Evolutionary conservation across 345 rosid genomes (phyloP).

Genomic region (Dipteronia sinensis): DNA sequence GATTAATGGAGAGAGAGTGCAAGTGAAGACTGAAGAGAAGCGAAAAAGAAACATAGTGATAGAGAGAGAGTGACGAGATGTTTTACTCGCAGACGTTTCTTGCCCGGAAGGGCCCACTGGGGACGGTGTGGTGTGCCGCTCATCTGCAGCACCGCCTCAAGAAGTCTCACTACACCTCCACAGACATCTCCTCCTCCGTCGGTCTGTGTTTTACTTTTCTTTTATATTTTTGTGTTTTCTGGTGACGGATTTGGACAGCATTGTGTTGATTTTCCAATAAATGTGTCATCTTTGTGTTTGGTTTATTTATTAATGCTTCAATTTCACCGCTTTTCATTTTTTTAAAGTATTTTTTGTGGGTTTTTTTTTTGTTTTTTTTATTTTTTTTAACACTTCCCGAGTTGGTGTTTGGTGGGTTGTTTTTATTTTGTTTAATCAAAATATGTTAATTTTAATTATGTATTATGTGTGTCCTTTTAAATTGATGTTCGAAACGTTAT

Average conservation of each 20-base stretch:
- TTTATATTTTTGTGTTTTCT: not conserved
- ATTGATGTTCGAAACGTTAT: too few relatives aligned
- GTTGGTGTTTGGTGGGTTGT: not conserved
- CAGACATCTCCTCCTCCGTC: slow-evolving; percentile 67
- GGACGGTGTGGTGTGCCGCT: slow-evolving; percentile 90
- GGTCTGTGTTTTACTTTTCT: slow-evolving; percentile 36
- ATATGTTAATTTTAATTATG: too few relatives aligned
- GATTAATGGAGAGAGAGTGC: not conserved
- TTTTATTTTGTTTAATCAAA: too few relatives aligned
- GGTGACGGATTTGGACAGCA: slow-evolving; percentile 37
- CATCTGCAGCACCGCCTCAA: slow-evolving; percentile 77
- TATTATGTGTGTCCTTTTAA: too few relatives aligned
- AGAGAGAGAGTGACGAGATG: slow-evolving; percentile 34
- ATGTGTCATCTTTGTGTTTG: not conserved
- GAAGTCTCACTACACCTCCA: slow-evolving; percentile 78
- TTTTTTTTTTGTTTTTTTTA: too few relatives aligned
- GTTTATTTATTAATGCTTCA: not conserved
- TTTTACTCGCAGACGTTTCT: slow-evolving; percentile 77
- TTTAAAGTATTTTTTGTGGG: not conserved
- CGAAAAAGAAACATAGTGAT: not conserved
- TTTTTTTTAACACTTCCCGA: not conserved
- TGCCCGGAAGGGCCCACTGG: slow-evolving; percentile 75
- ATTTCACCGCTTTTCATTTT: not conserved
- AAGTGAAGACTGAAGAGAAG: not conserved
- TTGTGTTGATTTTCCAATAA: slow-evolving; percentile 35